Conservation (phyloP, 495 filamentous ascomycete species). For the Neurospora pannonica region DNA sequence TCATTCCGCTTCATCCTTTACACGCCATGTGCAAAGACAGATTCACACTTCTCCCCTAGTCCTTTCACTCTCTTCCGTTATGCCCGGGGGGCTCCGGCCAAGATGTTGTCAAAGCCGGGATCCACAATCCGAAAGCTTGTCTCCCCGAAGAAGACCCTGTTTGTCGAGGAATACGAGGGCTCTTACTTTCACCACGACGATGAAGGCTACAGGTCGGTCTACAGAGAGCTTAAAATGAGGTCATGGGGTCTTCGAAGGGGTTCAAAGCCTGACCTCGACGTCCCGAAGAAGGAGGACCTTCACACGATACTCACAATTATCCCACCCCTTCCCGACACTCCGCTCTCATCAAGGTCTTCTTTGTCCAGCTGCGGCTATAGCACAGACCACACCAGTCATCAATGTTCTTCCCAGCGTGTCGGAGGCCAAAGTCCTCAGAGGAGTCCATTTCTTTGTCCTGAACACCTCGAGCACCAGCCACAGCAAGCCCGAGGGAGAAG, state of each 20-base stretch:
- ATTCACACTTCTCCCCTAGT: conserved; percentile 1
- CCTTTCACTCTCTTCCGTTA: background rate
- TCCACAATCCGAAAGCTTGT: conserved; percentile 38
- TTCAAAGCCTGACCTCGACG: conserved; percentile 30
- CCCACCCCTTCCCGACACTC: conserved; percentile 35
- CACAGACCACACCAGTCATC: conserved; percentile 10
- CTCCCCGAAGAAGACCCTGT: conserved; percentile 23
- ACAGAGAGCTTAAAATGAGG: conserved; percentile 16
- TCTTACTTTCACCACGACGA: conserved; percentile 22
- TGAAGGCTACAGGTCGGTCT: conserved; percentile 8
- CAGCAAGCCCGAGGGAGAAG: conserved; percentile 8
- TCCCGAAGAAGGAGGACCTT: conserved; percentile 30
- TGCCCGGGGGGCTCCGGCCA: conserved; percentile 8
- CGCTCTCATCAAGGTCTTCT: conserved; percentile 39
- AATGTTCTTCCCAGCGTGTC: conserved; percentile 11
- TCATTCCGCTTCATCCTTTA: background rate
- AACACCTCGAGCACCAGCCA: conserved; percentile 10
- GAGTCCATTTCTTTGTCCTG: conserved; percentile 19
- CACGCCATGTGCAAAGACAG: conserved; percentile 8
- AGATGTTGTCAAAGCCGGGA: conserved; percentile 34
- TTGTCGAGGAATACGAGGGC: conserved; percentile 23
- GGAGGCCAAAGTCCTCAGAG: conserved; percentile 16
- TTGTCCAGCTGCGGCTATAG: conserved; percentile 34
- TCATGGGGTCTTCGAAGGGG: conserved; percentile 20
- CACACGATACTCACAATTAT: conserved; percentile 26